Conservation (phyloP, 1,139 yeast species). For the Hansenula anomala region DNA sequence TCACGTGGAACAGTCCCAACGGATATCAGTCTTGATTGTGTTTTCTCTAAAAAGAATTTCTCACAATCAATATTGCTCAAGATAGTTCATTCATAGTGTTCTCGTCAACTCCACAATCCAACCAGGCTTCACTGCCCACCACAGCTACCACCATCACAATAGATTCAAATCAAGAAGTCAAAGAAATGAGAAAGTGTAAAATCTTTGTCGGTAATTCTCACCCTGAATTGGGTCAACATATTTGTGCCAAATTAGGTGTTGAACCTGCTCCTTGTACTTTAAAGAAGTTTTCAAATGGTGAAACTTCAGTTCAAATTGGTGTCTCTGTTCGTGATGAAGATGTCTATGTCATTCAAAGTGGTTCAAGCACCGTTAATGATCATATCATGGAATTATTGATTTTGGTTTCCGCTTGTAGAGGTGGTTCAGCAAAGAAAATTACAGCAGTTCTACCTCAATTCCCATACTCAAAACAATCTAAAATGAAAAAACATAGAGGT, state of each 20-base stretch:
- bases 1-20: neutral
- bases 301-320: conserved; percentile 94
- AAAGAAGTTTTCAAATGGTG: conserved; percentile 93
- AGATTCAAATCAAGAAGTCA: conserved; percentile 3
- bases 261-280: conserved; percentile 94
- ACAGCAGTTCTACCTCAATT: conserved; percentile 97
- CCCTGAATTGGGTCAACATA: conserved; percentile 86
- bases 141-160: neutral
- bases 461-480: conserved; percentile 95
- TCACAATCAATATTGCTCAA: neutral
- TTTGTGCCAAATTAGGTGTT: conserved; percentile 87
- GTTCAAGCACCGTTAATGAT: conserved; percentile 85
- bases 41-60: neutral
- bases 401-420: conserved; percentile 90
- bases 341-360: conserved; percentile 92
- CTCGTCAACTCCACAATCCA: conserved; percentile 1
- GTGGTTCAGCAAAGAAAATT: conserved; percentile 94
- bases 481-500: conserved; percentile 98
- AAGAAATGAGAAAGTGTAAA: conserved; percentile 87
- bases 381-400: conserved; percentile 95
- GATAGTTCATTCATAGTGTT: neutral
- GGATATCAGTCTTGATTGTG: neutral
- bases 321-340: conserved; percentile 94
- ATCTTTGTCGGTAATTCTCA: conserved; percentile 96
- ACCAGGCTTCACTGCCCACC: conserved; percentile 1